phyloP scores from a whole-genome alignment of 1,284 basidiomycete species.

The Schizophyllum amplum region DNA sequence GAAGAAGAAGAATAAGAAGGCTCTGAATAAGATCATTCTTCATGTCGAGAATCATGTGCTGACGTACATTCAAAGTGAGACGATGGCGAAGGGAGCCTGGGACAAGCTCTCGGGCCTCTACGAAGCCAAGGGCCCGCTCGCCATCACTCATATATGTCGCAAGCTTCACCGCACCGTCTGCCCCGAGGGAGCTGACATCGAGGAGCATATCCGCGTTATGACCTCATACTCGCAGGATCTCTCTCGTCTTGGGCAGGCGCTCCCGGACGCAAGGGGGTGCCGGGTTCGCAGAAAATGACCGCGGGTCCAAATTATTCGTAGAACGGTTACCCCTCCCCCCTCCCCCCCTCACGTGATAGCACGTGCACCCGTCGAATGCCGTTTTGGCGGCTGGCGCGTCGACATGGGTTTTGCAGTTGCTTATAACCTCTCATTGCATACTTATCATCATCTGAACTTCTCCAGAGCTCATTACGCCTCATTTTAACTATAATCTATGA shows the following conservation, averaged over 20 bases:
- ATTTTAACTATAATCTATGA: no score
- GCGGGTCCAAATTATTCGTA: no score
- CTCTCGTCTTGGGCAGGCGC: neutral
- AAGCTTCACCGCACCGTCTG: conserved; percentile 19
- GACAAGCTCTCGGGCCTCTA: conserved; percentile 17
- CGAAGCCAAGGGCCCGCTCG: conserved; percentile 19
- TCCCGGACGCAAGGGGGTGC: no score
- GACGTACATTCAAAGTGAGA: conserved; percentile 15
- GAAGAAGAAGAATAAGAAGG: conserved; percentile 17
- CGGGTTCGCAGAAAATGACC: no score
- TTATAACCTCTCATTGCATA: no score
- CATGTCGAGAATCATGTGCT: conserved; percentile 17
- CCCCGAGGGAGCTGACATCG: conserved; percentile 19
- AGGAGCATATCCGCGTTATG: conserved; percentile 23
- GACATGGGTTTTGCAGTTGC: no score
- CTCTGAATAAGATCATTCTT: conserved; percentile 18
- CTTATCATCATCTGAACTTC: no score
- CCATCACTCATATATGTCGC: conserved; percentile 16
- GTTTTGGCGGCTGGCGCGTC: no score
- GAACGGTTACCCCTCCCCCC: no score
- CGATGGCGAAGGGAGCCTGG: conserved; percentile 19
- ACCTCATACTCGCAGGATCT: conserved; percentile 4
- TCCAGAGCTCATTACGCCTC: no score
- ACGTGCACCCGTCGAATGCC: no score
- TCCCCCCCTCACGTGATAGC: no score